Evolutionary conservation across 345 rosid species (phyloP), one percentile per base, ranked within the genome.

Genomic region (Eucalyptus pauciflora): DNA sequence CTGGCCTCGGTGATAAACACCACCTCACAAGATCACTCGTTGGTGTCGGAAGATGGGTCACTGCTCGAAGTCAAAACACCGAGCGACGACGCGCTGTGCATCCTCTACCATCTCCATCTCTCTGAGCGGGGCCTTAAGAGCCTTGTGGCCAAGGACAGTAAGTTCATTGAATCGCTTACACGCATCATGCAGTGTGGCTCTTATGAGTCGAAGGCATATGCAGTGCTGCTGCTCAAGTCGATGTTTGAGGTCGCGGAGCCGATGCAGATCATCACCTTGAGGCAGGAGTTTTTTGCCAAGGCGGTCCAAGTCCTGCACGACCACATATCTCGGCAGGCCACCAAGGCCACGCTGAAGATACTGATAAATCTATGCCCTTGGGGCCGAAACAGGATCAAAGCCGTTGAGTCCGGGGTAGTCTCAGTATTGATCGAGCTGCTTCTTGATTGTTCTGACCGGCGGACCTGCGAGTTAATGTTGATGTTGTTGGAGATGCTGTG

Each of bases 301-400:
- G 51, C 92, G 4, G 90, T 94, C 3, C 93, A 91, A 16, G 92
- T 91, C 5, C 79, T 96, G 64, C 89, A 85, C 2, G 94, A 95
- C 83, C 94, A 90, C 89, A 92, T 94, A 89, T 95, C 96, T 24
- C 90, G 54, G 15, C 93, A 92, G 56, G 94, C 95, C 22, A 86
- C 94, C 0, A 95, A 96, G 87, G 89, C 94, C 1, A 87, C 94
- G 3, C 85, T 95, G 88, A 92, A 95, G 89, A 88, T 95, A 7
- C 90, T 96, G 0, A 29, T 90, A 10, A 90, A 86, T 49, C 81
- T 93, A 20, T 93, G 93, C 88, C 94, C 96, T 4, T 94, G 95
- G 98, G 96, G 96, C 16, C 90, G 95, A 80, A 96, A 94, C 94
- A 81, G 95, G 91, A 89, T 92, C 91, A 96, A 94, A 87, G 95